Base-by-base conservation (phyloP, 2,329 filamentous ascomycete genomes). In the Aspergillus udagawae region DNA sequence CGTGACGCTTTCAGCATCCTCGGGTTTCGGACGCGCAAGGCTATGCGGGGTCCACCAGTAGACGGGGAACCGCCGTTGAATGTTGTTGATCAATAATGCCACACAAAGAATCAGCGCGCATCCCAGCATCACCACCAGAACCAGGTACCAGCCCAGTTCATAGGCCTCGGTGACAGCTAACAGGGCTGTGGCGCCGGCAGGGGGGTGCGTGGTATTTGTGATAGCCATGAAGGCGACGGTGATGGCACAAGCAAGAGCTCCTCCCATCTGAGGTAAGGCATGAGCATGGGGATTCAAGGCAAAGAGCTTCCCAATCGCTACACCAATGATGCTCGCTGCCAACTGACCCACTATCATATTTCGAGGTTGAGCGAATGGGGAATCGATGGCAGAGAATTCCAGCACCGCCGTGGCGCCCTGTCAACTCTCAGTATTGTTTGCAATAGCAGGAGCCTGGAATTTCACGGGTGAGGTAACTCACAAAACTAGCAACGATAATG, bases 321-420 rank as follows among this genome's bases (percentile, higher is more conserved):
- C 79, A 9, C 87, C 88, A 35, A 86, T 75, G 3, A 85, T 41
- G 10, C 84, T 80, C 1, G 86, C 80, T 45, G 91, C 70, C 29
- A 88, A 54, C 67, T 92, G 88, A n/a, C 87, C 86, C 6, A 87
- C 59, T 14, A 92, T 70, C 45, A 84, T 81, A 70, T 88, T 90
- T 25, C 89, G 85, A 1, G 89, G 89, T 66, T 92, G 89, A 0
- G 88, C 80, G 28, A 92, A 82, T 0, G 89, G 88, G 0, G 87
- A 87, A 51, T 89, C 85, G 63, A 91, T 86, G 49, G 84, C 80
- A 65, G 86, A 86, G 72, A 89, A 92, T 65, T 89, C 83, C 41
- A 92, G 81, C n/a, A 92, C 87, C 14, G 89, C 88, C 2, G 87
- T 85, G 4, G 89, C 89, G 52, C 89, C 89, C 86, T 89, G 42